Evolutionary conservation across 352 stramenopile genomes (phyloP).

Genomic region (Globisporangium parvum): DNA sequence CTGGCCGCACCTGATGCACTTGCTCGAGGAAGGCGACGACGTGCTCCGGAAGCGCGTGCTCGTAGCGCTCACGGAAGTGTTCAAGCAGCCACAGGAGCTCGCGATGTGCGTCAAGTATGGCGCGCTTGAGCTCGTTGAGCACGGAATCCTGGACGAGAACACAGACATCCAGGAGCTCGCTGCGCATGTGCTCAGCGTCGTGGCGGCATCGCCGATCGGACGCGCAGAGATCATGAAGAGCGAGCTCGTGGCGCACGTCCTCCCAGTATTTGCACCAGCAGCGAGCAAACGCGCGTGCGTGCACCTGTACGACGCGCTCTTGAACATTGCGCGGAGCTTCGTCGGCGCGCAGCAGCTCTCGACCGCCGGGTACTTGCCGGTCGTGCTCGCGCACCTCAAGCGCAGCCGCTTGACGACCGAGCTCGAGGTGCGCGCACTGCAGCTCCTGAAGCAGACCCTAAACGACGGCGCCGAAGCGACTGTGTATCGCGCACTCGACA

Average conservation of each 20-base stretch:
- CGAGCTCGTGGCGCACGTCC: constrained; percentile 30
- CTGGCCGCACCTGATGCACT: constrained; percentile 59
- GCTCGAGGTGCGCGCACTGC: constrained; percentile 41
- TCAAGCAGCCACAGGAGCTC: constrained; percentile 54
- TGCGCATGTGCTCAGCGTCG: constrained; percentile 45
- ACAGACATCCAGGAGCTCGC: constrained; percentile 48
- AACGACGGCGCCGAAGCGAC: constrained; percentile 60
- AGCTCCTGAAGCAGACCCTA: constrained; percentile 55
- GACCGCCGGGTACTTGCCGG: constrained; percentile 33
- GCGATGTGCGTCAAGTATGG: constrained; percentile 57
- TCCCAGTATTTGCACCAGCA: constrained; percentile 34
- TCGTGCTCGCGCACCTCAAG: constrained; percentile 54
- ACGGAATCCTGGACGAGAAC: constrained; percentile 23
- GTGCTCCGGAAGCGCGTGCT: constrained; percentile 46
- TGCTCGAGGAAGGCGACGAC: constrained; percentile 46
- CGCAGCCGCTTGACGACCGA: constrained; percentile 14
- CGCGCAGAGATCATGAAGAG: constrained; percentile 32
- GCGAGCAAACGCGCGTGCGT: constrained; percentile 22
- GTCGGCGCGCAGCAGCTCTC: constrained; percentile 43
- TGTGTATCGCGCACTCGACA: constrained; percentile 43
- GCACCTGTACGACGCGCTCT: constrained; percentile 48
- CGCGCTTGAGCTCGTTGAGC: constrained; percentile 50
- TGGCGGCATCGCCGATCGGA: constrained; percentile 35
- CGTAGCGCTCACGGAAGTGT: constrained; percentile 35
- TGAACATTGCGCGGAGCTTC: constrained; percentile 36